phyloP scores from a whole-genome alignment of 2,329 filamentous ascomycete genomes.

The Drechslera avenae region DNA sequence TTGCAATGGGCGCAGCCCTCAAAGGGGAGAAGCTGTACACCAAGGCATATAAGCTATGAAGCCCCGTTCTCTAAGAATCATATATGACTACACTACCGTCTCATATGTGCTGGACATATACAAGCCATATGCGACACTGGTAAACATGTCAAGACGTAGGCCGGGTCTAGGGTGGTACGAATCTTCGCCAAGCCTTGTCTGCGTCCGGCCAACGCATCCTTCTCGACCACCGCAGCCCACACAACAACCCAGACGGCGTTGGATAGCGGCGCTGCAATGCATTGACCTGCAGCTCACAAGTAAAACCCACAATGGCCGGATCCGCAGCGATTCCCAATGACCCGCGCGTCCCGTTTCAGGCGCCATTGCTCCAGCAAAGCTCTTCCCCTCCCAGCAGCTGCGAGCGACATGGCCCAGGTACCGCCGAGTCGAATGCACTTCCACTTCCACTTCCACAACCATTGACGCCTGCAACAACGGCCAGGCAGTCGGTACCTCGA shows the following conservation, averaged over 20 bases:
- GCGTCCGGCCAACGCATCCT: slow-evolving; percentile 39
- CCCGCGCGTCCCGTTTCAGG: slow-evolving; percentile 32
- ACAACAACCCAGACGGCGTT: slow-evolving; percentile 39
- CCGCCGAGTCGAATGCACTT: slow-evolving; percentile 30
- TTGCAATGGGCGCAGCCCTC: no score
- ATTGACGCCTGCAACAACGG: slow-evolving; percentile 45
- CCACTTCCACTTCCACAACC: slow-evolving; percentile 40
- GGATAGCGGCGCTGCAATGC: slow-evolving; percentile 47
- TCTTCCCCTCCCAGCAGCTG: slow-evolving; percentile 24
- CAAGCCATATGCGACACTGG: slow-evolving; percentile 14
- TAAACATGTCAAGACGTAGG: slow-evolving; percentile 23
- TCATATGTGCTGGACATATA: not conserved
- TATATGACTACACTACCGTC: no score
- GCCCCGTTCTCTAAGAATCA: no score
- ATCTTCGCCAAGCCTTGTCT: slow-evolving; percentile 27
- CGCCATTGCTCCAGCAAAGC: slow-evolving; percentile 23
- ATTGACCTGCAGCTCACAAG: slow-evolving; percentile 46
- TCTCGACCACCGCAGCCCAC: slow-evolving; percentile 44
- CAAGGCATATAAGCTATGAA: not conserved
- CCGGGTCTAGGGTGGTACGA: slow-evolving; percentile 26
- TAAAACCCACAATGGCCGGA: slow-evolving; percentile 41
- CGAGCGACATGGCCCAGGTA: slow-evolving; percentile 23
- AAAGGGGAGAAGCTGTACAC: no score
- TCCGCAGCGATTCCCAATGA: slow-evolving; percentile 31
- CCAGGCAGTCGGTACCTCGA: slow-evolving; percentile 41